These are phyloP conservation scores for Rhodotorula mucilaginosa DNA, from an alignment of 1,284 basidiomycete species.

Conservation along the genomic window DNA sequence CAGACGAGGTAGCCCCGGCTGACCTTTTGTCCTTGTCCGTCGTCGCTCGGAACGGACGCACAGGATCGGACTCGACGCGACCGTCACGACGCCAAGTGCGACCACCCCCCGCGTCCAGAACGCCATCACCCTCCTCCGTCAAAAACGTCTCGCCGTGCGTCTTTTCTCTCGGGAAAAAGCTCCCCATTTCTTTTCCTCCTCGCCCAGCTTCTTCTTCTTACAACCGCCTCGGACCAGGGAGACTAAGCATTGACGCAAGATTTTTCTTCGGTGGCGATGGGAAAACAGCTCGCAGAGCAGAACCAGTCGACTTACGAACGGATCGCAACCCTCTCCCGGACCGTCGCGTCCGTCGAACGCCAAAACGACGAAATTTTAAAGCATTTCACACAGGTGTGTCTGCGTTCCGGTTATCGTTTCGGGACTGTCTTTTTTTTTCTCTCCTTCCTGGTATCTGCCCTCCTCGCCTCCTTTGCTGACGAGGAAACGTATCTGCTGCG, in stretches of 20 bases:
- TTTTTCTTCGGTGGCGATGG: too few relatives aligned
- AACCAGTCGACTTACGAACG: conserved; percentile 8
- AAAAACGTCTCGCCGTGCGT: conserved; percentile 24
- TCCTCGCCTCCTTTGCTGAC: too few relatives aligned
- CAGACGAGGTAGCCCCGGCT: too few relatives aligned
- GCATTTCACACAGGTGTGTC: conserved; percentile 17
- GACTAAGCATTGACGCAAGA: background rate
- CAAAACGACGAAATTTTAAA: conserved; percentile 24
- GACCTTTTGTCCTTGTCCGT: too few relatives aligned
- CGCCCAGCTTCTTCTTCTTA: background rate
- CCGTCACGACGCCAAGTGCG: conserved; percentile 20
- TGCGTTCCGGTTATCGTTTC: background rate
- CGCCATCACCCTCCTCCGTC: conserved; percentile 9
- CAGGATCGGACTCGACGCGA: conserved; percentile 24
- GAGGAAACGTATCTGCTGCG: background rate
- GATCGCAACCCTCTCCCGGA: background rate
- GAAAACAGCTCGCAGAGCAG: conserved; percentile 15
- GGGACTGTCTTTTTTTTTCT: too few relatives aligned
- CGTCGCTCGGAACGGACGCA: too few relatives aligned
- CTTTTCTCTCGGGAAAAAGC: too few relatives aligned
- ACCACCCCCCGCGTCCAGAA: conserved; percentile 16
- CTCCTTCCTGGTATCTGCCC: too few relatives aligned
- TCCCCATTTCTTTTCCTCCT: too few relatives aligned
- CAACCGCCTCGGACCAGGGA: too few relatives aligned
- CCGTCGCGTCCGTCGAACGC: background rate